phyloP scores from a whole-genome alignment of 306 rosid species.

The Malus sylvestris region DNA sequence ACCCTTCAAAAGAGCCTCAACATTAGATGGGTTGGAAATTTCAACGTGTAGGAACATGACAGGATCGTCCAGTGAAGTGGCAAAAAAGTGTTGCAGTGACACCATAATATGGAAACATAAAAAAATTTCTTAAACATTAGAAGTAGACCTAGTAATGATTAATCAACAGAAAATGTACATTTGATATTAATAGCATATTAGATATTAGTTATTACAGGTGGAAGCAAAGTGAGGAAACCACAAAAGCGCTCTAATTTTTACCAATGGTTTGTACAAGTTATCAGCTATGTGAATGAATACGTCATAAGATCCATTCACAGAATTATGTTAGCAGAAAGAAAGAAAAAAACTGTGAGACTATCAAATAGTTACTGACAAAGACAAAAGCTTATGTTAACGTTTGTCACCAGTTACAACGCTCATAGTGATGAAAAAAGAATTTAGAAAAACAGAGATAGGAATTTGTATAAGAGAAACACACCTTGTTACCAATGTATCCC shows the following conservation, averaged over 20 bases:
- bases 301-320: not conserved
- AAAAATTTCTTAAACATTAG: not conserved
- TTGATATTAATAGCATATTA: not conserved
- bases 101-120: not conserved
- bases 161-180: not conserved
- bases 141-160: not conserved
- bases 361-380: not conserved
- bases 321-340: not conserved
- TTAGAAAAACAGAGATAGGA: not conserved
- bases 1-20: not conserved
- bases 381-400: not conserved
- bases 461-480: slow-evolving; percentile 19
- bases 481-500: slow-evolving; percentile 99
- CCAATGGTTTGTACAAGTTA: not conserved
- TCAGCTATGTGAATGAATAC: not conserved
- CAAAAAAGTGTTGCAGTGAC: not conserved
- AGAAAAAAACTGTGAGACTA: not conserved
- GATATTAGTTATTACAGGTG: not conserved
- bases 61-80: not conserved
- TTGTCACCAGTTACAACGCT: slow-evolving; percentile 1
- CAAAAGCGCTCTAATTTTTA: not conserved
- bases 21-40: not conserved
- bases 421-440: not conserved
- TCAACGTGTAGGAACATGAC: not conserved
- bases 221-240: not conserved